phyloP scores from a whole-genome alignment of 2,329 filamentous ascomycete species.

The Furcasterigmium furcatum region DNA sequence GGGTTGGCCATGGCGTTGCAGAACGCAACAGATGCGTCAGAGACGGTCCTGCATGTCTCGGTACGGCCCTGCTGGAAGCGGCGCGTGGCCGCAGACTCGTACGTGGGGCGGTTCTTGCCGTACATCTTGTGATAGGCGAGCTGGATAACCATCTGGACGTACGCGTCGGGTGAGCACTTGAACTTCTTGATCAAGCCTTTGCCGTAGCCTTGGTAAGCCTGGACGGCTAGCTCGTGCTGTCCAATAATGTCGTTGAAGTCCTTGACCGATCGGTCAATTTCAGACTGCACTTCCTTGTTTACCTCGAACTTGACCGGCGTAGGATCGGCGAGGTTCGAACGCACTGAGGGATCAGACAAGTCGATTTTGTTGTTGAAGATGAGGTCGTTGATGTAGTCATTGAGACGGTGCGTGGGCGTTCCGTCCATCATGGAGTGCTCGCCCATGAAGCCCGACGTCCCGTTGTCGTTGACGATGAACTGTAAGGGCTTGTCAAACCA shows the following conservation, averaged over 20 bases:
- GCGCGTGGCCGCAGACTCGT: conserved; percentile 92
- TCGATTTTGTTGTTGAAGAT: conserved; percentile 96
- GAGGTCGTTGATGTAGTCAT: conserved; percentile 87
- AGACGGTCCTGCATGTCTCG: conserved; percentile 90
- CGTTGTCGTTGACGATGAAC: conserved; percentile 98
- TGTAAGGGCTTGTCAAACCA: conserved; percentile 99
- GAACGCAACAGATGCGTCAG: conserved; percentile 87
- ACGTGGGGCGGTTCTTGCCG: conserved; percentile 94
- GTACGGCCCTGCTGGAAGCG: conserved; percentile 96
- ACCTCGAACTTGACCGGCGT: conserved; percentile 74
- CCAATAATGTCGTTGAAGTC: conserved; percentile 82
- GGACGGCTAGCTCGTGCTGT: conserved; percentile 86
- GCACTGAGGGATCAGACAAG: conserved; percentile 73
- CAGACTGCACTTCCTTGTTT: conserved; percentile 67
- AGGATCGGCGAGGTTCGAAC: conserved; percentile 82
- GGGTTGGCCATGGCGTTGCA: conserved; percentile 82
- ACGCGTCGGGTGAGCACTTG: conserved; percentile 95
- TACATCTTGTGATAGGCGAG: conserved; percentile 99
- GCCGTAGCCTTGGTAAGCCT: conserved; percentile 95
- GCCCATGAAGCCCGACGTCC: conserved; percentile 94
- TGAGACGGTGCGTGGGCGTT: conserved; percentile 93
- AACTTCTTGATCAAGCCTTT: conserved; percentile 99
- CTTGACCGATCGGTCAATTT: conserved; percentile 73
- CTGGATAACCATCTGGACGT: conserved; percentile 98
- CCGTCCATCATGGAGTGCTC: conserved; percentile 99